Evolutionary conservation across 2,329 filamentous ascomycete genomes (phyloP), one percentile per base, ranked within the genome.

Genomic region (Trichoderma atrobrunneum): DNA sequence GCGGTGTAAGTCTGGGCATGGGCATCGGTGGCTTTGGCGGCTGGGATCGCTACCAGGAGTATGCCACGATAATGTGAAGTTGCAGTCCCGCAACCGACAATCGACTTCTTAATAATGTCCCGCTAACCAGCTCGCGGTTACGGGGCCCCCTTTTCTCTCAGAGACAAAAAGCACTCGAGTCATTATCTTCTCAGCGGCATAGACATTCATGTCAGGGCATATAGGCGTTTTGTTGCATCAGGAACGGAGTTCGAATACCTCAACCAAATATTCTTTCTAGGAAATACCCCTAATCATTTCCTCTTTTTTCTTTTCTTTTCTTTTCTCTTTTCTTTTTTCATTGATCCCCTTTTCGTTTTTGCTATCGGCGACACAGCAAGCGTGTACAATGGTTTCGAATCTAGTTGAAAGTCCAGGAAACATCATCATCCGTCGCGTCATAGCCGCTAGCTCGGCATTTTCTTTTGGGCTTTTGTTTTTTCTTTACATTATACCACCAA

Each of bases 31-130:
- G 90, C 75, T 97, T 97, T 81, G 93, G 92, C 77, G 93, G 92
- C 77, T 97, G 94, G 93, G 93, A 93, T 81, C 88, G 92, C 77
- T 94, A 92, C 81, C 92, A 93, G 79, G 93, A 95, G 82, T 97
- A 95, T 81, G 88, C 93, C 76, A 91, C 93, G 74, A 94, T 92
- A 76, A 97, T 97, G 86, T 98, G 92, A 93, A 87, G 88, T 89
- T 26, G 83, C 87, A 89, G 79, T 79, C 83, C 84, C 77, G 82
- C 82, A 79, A 84, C 84, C 82, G 79, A 84, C 84, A 77, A 77
- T 86, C 85, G 75, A 85, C 84, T 78, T 83, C 83, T 77, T 83
- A 80, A 82, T 80, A 78, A 76, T 77, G 78, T 77, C 61, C 77
- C 76, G 74, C 72, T 73, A 43, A 59, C 72, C 66, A 36, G 30